Evolutionary conservation across 345 rosid genomes (phyloP).

Genomic region (Trapa bicornis): DNA sequence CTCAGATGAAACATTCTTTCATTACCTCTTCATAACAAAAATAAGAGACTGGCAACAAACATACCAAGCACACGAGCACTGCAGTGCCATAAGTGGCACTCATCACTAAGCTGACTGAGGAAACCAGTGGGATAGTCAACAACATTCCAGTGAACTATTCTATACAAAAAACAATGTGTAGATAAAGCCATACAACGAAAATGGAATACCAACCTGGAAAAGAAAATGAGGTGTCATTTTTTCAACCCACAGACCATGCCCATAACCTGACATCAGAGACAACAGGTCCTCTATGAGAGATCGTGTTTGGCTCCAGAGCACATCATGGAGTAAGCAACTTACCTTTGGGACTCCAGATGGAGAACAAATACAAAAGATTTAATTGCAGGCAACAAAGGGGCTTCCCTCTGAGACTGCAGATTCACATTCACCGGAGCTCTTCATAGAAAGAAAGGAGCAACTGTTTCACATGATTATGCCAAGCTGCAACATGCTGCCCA

Average conservation of each 20-base stretch:
- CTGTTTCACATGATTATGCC: conserved; percentile 89
- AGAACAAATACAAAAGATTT: background rate
- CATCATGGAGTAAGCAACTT: background rate
- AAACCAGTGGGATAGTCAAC: background rate
- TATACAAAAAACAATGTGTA: background rate
- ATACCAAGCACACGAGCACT: background rate
- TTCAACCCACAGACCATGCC: background rate
- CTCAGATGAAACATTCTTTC: background rate
- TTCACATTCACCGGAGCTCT: conserved; percentile 28
- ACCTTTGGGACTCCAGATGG: background rate
- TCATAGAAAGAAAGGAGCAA: conserved; percentile 66
- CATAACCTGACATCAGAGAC: background rate
- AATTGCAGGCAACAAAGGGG: background rate
- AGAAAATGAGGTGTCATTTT: background rate
- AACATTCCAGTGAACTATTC: background rate
- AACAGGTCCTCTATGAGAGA: background rate
- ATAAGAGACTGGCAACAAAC: background rate
- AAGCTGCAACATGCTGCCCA: conserved; percentile 69
- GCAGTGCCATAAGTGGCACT: background rate
- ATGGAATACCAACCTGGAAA: background rate
- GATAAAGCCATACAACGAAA: background rate
- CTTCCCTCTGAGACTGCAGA: background rate
- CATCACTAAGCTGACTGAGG: background rate
- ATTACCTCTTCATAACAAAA: background rate
- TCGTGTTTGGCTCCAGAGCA: background rate